Evolutionary conservation across 2,329 filamentous ascomycete genomes (phyloP), one percentile per base, ranked within the genome.

Genomic region (Periconia digitata): DNA sequence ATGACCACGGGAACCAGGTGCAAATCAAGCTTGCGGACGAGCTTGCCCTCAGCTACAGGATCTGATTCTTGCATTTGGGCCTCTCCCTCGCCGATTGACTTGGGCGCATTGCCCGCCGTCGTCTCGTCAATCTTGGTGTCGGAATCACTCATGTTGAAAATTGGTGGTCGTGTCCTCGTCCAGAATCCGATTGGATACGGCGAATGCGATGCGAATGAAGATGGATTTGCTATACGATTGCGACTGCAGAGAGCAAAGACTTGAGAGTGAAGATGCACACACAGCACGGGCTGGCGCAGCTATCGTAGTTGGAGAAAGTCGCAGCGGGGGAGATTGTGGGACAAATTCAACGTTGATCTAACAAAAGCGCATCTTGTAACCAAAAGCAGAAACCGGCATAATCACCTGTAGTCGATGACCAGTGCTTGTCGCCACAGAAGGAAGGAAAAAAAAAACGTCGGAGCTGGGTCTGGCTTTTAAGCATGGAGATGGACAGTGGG

Each of bases 1-100:
- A 87, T 87, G 7, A 88, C 75, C 17, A 88, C 73, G 2, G 86
- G 86, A 13, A 89, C 78, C 21, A 89, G 76, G 60, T 80, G 76
- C 13, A 76, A 51, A 65, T 89, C 86, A 24, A 89, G 70, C 68
- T 87, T 89, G 46, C 82, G 76, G 37, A 88, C 74, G 18, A 89
- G 74, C 54, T 76, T 79, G 57, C 74, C 76, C 70, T 88, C 72
- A 16, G 64, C 66, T 7, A 61, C 76, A 2, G 56, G 53, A 43
- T 76, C 73, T 32, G 72, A 54, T 18, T 66, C 63, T 36, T 59
- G 63, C 38, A 69, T 29, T 37, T 62, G 60, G 12, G 52, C 53
- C 15, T 62, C 64, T 54, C 62, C 56, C 34, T 62, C 62, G 4
- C 59, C 62, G 4, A 46, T 39, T 4, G 51, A 52, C 20, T 53